phyloP scores from a whole-genome alignment of 129 eudicot species.

The Cynara cardunculus region DNA sequence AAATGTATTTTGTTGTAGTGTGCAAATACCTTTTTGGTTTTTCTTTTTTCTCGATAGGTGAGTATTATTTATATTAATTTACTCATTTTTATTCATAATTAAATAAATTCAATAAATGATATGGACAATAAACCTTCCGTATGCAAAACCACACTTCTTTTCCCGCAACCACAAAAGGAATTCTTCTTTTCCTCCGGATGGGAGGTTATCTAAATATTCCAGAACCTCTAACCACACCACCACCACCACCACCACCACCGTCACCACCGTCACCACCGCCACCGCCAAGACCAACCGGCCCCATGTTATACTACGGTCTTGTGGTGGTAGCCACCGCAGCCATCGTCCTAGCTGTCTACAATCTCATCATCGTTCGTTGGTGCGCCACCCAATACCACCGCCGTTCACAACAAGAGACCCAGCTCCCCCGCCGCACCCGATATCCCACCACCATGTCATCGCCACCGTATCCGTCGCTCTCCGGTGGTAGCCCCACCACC shows the following conservation, averaged over 20 bases:
- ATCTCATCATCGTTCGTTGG: constrained; percentile 42
- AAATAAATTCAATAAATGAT: too few relatives aligned
- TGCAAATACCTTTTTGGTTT: too few relatives aligned
- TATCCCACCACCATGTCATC: background rate
- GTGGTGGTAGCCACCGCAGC: constrained; percentile 56
- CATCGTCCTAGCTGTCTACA: constrained; percentile 49
- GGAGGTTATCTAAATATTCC: constrained; percentile 3
- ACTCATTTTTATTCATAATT: background rate
- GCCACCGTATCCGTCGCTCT: background rate
- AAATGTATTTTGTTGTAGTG: too few relatives aligned
- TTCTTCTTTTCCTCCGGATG: background rate
- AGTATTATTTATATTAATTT: background rate
- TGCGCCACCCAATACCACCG: constrained; percentile 36
- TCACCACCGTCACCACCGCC: constrained; percentile 27
- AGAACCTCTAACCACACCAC: background rate
- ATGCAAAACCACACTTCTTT: background rate
- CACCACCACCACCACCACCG: constrained; percentile 27
- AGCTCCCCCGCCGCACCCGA: background rate
- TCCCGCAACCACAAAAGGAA: background rate
- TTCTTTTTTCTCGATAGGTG: background rate
- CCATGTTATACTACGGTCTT: constrained; percentile 67
- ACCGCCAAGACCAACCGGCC: constrained; percentile 20
- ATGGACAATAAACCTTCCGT: background rate
- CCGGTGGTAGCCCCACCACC: constrained; percentile 11
- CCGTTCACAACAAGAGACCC: constrained; percentile 3